Base-by-base conservation (phyloP, 805 yeast genomes). In the Blastobotrys muscicola region DNA sequence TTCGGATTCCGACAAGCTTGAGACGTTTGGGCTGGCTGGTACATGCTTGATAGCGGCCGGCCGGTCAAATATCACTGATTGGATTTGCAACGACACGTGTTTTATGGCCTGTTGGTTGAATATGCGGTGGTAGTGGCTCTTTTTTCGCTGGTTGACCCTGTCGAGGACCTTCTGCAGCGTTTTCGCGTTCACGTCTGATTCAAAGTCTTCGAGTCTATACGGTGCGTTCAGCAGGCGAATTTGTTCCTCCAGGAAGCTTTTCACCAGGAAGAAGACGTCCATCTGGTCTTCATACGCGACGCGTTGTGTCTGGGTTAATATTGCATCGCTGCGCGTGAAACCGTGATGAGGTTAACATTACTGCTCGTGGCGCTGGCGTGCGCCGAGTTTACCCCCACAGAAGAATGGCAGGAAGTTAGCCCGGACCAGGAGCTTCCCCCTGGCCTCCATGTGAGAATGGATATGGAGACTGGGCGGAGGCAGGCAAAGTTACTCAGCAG, bases 361-460 rank as follows among this genome's bases (percentile, higher is more conserved):
- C 16, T 36, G 4, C 12, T 36, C n/a, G 39, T 12, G 30, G 10
- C 16, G 39, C 41, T 7, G 26, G 20, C 11, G 20, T 5, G 12
- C 12, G 33, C 33, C 13, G 33, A 12, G 33, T 86, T 87, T 56
- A 74, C 62, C 33, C 83, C 96, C 1, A 62, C 78, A 0, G 48
- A 57, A 1, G 75, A 82, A 50, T 89, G 95, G 94, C 77, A 79
- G 63, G 56, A 57, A 1, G 74, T 89, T 4, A 69, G 64, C 51
- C 80, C 74, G 39, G 86, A 80, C n/a, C 95, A 85, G 55, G 70
- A 73, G 6, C 70, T 89, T 3, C 95, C 96, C 0, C 75, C 74
- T 15, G 97, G 97, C 0, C 62, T 84, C 30, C 89, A 84, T 59
- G 76, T 87, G 9, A 69, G 85, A 50, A 54, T 89, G 51, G 80